Base-by-base conservation (phyloP, 225 moss, liverwort and hornwort genomes). In the Neckera pumila region DNA sequence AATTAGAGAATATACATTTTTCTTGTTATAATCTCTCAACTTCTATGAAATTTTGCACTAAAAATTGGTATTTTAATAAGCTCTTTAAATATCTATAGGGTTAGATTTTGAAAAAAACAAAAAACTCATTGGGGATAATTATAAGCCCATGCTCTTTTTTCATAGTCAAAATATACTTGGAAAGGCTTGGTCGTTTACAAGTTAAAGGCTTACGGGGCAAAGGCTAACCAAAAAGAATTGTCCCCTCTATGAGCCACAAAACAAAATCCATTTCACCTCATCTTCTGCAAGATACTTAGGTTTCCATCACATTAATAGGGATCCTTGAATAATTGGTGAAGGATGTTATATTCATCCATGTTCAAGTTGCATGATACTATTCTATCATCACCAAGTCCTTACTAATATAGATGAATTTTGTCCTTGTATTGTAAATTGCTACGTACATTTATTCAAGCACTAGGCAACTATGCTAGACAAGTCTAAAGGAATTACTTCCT, bases 221-320 rank as follows among this genome's bases (percentile, higher is more conserved):
- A n/a, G 40, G 14, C 8, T 22, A n/a, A n/a, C 12, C 22, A 69
- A 65, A n/a, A n/a, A n/a, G 11, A 38, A 69, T 22, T 38, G 4
- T 38, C 4, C 2, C 13, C 1, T 69, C 23, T 69, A 40, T 25
- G 6, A 69, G 2, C 7, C 23, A 69, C 1, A 13, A 0, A 69
- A 69, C 23, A 69, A 1, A 69, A 4, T 0, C 23, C 8, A 23
- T 40, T 8, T 70, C 25, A 40, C 7, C 8, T 70, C 70, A 25
- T 40, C 8, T 15, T 71, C 1, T 71, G 1, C 7, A 40, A 70
- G 5, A 26, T 40, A 40, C 1, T 7, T 70, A 71, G 8, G 1
- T 26, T 42, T 0, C 12, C 42, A 25, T 42, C 9, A 42, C 0
- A 0, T 40, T 40, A 14, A 40, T 4, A 40, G 2, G 4, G 25